phyloP scores from a whole-genome alignment of 768 basidiomycete genomes.

The Gymnopilus junonius region DNA sequence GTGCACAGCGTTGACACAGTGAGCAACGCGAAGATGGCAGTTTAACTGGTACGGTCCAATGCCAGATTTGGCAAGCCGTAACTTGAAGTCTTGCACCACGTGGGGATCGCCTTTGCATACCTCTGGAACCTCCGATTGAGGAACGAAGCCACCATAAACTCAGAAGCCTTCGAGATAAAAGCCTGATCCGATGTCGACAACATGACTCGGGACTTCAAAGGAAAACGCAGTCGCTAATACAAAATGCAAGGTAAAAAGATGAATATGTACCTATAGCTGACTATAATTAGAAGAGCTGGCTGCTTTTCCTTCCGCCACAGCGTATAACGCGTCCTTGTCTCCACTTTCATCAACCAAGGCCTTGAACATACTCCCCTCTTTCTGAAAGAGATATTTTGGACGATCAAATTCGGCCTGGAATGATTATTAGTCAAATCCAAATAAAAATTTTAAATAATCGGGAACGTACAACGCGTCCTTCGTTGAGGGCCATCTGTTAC shows the following conservation, averaged over 20 bases:
- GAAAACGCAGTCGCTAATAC: not conserved
- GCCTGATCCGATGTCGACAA: no score
- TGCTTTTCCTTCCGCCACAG: constrained; percentile 4
- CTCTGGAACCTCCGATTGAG: no score
- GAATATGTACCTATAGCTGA: not conserved
- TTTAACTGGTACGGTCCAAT: no score
- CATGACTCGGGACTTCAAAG: not conserved
- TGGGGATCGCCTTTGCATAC: no score
- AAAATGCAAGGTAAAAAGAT: not conserved
- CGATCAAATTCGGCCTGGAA: constrained; percentile 4
- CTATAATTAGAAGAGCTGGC: not conserved
- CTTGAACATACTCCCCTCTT: constrained; percentile 5
- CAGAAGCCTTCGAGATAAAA: no score
- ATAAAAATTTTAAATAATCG: not conserved
- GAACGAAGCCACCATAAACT: no score
- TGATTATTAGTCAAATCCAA: not conserved
- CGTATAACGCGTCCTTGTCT: constrained; percentile 1
- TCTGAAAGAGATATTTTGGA: not conserved
- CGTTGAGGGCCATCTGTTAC: not conserved
- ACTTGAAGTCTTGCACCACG: no score
- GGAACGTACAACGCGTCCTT: not conserved
- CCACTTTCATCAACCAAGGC: constrained; percentile 12
- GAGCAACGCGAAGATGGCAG: no score
- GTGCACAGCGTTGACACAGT: no score
- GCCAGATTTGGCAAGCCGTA: no score